Base-by-base conservation (phyloP, 176 grass and related monocot species). In the Pontederia paniculata region DNA sequence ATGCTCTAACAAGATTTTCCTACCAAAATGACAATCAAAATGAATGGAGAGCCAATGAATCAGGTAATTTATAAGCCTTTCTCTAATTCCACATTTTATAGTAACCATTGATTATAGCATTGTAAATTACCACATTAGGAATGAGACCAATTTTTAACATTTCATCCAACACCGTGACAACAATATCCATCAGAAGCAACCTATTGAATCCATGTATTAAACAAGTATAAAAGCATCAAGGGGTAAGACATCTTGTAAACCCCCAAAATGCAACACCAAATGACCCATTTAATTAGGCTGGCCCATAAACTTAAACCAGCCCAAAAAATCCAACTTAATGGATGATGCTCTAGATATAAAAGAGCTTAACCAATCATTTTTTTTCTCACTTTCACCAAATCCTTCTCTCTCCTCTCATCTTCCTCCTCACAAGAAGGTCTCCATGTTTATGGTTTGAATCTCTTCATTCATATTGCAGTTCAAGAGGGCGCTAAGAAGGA, bases 211-310 rank as follows among this genome's bases (percentile, higher is more conserved):
- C 83, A 71, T 54, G 50, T 80, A 88, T 84, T 55, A 88, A 72
- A 74, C 80, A 83, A 25, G 80, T 81, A 54, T 84, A 84, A 87
- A 94, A 66, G 70, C 31, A 78, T 93, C 88, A 57, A 76, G 70
- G 9, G 6, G 17, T 47, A 81, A 54, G 47, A 73, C 73, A 11
- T 0, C 44, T 42, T 62, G 59, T 12, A 22, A n/a, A n/a, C n/a
- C n/a, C n/a, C n/a, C n/a, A n/a, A n/a, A n/a, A n/a, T n/a, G n/a
- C n/a, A n/a, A n/a, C n/a, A n/a, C n/a, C n/a, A n/a, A n/a, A n/a
- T n/a, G n/a, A n/a, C n/a, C n/a, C n/a, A n/a, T n/a, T n/a, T n/a
- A n/a, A n/a, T n/a, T n/a, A n/a, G n/a, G n/a, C n/a, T n/a, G n/a
- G n/a, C n/a, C n/a, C n/a, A n/a, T n/a, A n/a, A n/a, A n/a, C n/a